A percentile compares a stretch with the other conserved stretches of the same genome.
Evolutionary conservation across 2,329 filamentous ascomycete genomes (phyloP).

Genomic region (Coniochaeta sp.): DNA sequence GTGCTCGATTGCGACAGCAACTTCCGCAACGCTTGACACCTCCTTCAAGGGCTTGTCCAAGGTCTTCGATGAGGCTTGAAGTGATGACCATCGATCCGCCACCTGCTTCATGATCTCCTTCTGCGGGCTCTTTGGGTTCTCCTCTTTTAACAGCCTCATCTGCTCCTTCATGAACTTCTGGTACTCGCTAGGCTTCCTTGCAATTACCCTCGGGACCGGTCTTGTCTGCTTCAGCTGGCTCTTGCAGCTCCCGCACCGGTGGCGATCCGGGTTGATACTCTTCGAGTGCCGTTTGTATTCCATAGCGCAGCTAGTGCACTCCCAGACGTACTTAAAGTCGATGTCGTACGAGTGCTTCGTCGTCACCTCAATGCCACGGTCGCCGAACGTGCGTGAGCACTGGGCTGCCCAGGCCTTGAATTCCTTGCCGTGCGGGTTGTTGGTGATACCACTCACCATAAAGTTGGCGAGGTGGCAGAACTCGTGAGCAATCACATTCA

Average conservation of each 20-base stretch:
- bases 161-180: slow-evolving; percentile 57
- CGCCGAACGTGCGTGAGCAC: slow-evolving; percentile 46
- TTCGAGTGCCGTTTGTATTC: slow-evolving; percentile 81
- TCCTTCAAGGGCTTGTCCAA: slow-evolving; percentile 1
- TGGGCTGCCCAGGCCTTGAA: slow-evolving; percentile 69
- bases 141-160: slow-evolving; percentile 51
- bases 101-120: slow-evolving; percentile 64
- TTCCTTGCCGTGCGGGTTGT: slow-evolving; percentile 72
- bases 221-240: slow-evolving; percentile 66
- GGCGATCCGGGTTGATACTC: slow-evolving; percentile 66
- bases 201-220: slow-evolving; percentile 54
- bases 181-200: slow-evolving; percentile 30
- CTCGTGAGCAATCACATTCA: slow-evolving; percentile 93
- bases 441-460: slow-evolving; percentile 70
- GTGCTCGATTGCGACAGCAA: neutral
- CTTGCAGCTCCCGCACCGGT: slow-evolving; percentile 74
- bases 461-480: slow-evolving; percentile 93
- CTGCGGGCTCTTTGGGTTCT: slow-evolving; percentile 49
- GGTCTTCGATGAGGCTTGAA: slow-evolving; percentile 25
- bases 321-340: slow-evolving; percentile 88
- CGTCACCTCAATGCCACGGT: slow-evolving; percentile 66
- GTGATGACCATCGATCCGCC: slow-evolving; percentile 52
- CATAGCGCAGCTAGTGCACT: slow-evolving; percentile 58
- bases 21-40: neutral
- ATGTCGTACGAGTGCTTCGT: slow-evolving; percentile 89